Evolutionary conservation across 139 green algal species (phyloP), one percentile per base, ranked within the genome.

Genomic region (Pycnococcus provasolii): DNA sequence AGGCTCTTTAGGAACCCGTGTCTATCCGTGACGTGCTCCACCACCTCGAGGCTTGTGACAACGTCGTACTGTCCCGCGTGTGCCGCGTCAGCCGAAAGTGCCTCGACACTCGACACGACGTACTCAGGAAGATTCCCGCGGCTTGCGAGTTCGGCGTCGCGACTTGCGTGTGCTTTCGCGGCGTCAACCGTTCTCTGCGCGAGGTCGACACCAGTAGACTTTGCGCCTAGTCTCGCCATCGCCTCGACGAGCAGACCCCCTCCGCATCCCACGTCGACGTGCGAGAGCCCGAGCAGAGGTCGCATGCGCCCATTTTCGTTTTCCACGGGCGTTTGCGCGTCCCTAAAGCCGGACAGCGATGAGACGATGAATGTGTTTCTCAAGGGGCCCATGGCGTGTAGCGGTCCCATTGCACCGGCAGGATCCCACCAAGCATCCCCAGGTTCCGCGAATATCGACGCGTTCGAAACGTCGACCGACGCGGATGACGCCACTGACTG

Each of bases 311-410:
- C 40, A 83, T 60, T 53, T 89, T 81, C 41, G 54, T 53, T 68
- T n/a, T 6, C 4, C 44, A 40, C 53, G 41, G 64, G 60, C 72
- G 37, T n/a, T 42, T 52, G 7, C 39, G 46, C 41, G 40, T 44
- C 41, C 59, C 48, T 41, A 46, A 11, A 11, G 39, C 55, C 58
- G 55, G 77, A 85, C 2, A 92, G 51, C 15, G 71, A 76, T 2
- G 75, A 53, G 2, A 76, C 64, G 13, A 94, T 79, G 71, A 95
- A 96, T 3, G 67, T 58, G 52, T 76, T 78, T 3, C 91, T 79
- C 11, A 82, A 72, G 3, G 82, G 73, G 74, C 94, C 95, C 66
- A 96, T 79, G 2, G 73, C 72, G 71, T 96, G 91, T 64, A 96
- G 83, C 2, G 84, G 78, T 0, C 70, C 75, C 60, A 92, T 88